Conservation (phyloP, 1,139 yeast species). For the Protomyces arabidopsidicola region DNA sequence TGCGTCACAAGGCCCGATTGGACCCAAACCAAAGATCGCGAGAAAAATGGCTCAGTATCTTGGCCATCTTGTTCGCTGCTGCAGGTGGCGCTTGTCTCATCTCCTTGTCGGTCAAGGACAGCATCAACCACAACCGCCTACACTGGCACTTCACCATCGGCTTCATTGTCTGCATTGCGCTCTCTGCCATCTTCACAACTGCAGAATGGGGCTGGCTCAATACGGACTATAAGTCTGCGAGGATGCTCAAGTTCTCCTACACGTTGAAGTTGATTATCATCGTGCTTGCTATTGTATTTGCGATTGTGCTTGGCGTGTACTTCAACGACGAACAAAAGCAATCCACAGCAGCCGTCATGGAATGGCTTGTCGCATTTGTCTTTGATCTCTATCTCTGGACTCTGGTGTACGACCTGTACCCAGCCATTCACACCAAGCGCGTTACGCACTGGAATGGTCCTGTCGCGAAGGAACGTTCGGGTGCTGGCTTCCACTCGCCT, state of each 20-base stretch:
- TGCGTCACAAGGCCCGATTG: conserved; percentile 52
- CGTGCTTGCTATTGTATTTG: conserved; percentile 61
- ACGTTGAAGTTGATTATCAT: conserved; percentile 62
- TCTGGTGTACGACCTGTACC: conserved; percentile 66
- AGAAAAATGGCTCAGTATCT: conserved; percentile 50
- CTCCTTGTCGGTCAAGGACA: conserved; percentile 70
- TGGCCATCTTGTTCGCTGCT: conserved; percentile 51
- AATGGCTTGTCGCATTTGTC: conserved; percentile 81
- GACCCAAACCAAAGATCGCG: conserved; percentile 51
- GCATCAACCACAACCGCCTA: conserved; percentile 53
- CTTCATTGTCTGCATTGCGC: conserved; percentile 66
- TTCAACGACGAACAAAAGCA: conserved; percentile 43
- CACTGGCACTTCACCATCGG: conserved; percentile 43
- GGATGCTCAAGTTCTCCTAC: conserved; percentile 45
- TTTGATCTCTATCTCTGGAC: conserved; percentile 66
- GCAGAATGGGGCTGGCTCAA: conserved; percentile 61
- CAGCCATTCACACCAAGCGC: conserved; percentile 47
- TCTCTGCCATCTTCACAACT: conserved; percentile 59
- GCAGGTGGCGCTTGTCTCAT: conserved; percentile 75
- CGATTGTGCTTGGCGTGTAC: conserved; percentile 59
- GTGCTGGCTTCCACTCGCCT: not conserved
- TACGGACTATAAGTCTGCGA: conserved; percentile 44
- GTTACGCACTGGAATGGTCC: not conserved
- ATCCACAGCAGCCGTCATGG: conserved; percentile 58
- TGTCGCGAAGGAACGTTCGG: not conserved